Evolutionary conservation across 306 rosid genomes (phyloP).

Genomic region (Medicago lupulina): DNA sequence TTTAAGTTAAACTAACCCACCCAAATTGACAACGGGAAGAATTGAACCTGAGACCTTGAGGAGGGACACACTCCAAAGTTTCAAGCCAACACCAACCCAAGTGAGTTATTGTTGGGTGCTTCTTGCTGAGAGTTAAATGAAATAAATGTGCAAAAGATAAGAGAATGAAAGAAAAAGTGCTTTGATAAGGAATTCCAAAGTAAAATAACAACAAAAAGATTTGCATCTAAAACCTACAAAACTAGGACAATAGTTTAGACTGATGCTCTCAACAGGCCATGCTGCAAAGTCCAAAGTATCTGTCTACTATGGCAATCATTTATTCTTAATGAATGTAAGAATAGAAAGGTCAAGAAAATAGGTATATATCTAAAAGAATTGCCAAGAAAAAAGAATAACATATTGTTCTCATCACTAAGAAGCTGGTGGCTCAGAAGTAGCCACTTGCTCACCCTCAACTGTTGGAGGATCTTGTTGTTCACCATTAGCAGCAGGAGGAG

Average conservation of each 20-base stretch:
- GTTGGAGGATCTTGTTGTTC: constrained; percentile 49
- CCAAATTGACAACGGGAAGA: too few species aligned
- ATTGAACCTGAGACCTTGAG: too few species aligned
- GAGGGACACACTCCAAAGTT: too few species aligned
- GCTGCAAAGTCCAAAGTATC: constrained; percentile 53
- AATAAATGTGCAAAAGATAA: not conserved
- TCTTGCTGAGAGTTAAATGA: not conserved
- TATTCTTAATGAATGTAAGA: constrained; percentile 61
- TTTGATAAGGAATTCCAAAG: constrained; percentile 37
- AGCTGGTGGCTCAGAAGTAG: constrained; percentile 44
- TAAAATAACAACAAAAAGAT: constrained; percentile 25
- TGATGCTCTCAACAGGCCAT: constrained; percentile 48
- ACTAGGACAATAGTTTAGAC: constrained; percentile 46
- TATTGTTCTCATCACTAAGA: constrained; percentile 50
- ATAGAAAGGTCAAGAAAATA: constrained; percentile 34
- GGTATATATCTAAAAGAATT: constrained; percentile 24
- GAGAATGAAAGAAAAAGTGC: constrained; percentile 22
- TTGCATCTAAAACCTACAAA: constrained; percentile 51
- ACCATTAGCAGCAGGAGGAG: constrained; percentile 50
- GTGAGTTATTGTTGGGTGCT: too few species aligned
- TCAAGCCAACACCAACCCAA: too few species aligned
- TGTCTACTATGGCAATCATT: constrained; percentile 47
- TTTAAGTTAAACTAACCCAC: too few species aligned
- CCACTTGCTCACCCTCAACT: constrained; percentile 48
- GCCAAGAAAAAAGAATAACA: constrained; percentile 35